phyloP scores from a whole-genome alignment of 2,329 filamentous ascomycete species.

The Xylaria sp. region DNA sequence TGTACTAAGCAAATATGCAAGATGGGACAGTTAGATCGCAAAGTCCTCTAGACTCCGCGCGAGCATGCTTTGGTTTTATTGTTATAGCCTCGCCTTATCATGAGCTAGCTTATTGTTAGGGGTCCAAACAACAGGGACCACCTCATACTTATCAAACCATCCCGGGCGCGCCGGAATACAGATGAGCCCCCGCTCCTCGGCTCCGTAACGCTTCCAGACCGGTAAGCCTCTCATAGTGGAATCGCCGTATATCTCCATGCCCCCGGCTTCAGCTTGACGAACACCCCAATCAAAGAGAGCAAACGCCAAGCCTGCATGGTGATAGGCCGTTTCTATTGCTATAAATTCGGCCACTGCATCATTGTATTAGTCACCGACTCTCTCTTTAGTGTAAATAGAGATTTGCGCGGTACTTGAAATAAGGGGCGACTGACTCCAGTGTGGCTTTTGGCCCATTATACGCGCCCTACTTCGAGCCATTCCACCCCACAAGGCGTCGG shows the following conservation, averaged over 20 bases:
- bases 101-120: background rate
- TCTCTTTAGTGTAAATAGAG: background rate
- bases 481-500: constrained; percentile 31
- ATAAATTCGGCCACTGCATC: constrained; percentile 33
- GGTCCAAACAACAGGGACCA: constrained; percentile 11
- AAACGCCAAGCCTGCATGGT: constrained; percentile 25
- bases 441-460: constrained; percentile 31
- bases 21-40: background rate
- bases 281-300: constrained; percentile 27
- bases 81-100: constrained; percentile 3
- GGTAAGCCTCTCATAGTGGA: constrained; percentile 33
- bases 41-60: background rate
- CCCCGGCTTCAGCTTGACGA: constrained; percentile 22
- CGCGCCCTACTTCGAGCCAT: constrained; percentile 27
- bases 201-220: constrained; percentile 32
- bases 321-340: constrained; percentile 30
- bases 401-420: background rate
- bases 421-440: constrained; percentile 35
- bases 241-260: constrained; percentile 32
- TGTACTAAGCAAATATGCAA: constrained; percentile 38
- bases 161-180: background rate
- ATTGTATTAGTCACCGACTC: background rate
- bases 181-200: constrained; percentile 8
- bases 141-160: constrained; percentile 13
- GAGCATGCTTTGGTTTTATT: background rate